Evolutionary conservation across 192 early-diverging fungal genomes (phyloP), one percentile per base, ranked within the genome.

Genomic region (Entomortierella chlamydospora): DNA sequence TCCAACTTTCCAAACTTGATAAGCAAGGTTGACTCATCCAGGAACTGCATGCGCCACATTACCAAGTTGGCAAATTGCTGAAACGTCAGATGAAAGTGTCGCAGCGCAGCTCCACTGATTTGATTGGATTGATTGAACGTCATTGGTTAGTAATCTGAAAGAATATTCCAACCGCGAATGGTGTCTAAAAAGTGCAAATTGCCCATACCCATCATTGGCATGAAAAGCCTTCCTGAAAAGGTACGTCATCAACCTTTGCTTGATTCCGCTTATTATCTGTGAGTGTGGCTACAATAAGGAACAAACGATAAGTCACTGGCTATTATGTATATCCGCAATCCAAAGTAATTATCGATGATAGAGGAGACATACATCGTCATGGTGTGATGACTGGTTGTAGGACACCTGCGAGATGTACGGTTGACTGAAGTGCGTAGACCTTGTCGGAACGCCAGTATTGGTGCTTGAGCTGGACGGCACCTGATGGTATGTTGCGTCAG

Each of bases 41-140:
- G 59, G 52, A 93, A 90, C 69, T 93, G 90, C 79, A 90, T 87
- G 57, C 88, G 78, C 90, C 90, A 93, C 83, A 93, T 90, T 8
- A 85, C 82, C 34, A 94, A 78, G 10, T 68, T 79, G 0, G 83
- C 54, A 77, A 91, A 89, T 28, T 87, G 86, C 33, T 81, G 68
- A 69, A 91, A 93, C 1, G 87, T 89, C 17, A 84, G 65, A 72
- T 91, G 87, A 64, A 92, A 94, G 65, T 93, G 90, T 64, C 82
- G 59, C 11, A 88, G 68, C 41, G 77, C 72, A n/a, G 64, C 65
- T 4, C 81, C 82, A 6, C 84, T 85, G 64, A 63, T 28, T 18
- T 18, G 47, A 30, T 30, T 41, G 30, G 41, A 39, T 4, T 17
- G 18, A 34, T 13, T 15, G 33, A 20, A 49, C 17, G 18, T 62